Evolutionary conservation across 768 basidiomycete species (phyloP).

Genomic region (Hemileccinum impolitum): DNA sequence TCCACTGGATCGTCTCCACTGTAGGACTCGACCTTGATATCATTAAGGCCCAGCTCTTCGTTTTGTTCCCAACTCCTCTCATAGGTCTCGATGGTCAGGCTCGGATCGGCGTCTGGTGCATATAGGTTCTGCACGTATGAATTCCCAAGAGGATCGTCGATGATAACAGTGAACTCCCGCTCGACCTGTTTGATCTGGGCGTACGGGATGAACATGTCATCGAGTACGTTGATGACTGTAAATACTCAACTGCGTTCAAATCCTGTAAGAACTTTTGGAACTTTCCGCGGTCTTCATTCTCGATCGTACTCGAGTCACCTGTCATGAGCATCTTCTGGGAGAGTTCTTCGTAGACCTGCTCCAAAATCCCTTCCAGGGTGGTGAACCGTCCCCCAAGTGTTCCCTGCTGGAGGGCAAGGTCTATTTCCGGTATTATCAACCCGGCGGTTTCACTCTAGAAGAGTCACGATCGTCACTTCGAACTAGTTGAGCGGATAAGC

Average conservation of each 20-base stretch:
- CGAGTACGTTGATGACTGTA: not conserved
- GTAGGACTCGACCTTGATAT: constrained; percentile 70
- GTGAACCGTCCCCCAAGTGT: constrained; percentile 98
- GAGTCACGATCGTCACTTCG: not conserved
- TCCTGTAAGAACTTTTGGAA: constrained; percentile 76
- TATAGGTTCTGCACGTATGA: constrained; percentile 97
- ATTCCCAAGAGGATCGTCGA: constrained; percentile 95
- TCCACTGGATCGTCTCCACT: constrained; percentile 11
- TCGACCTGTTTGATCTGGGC: constrained; percentile 72
- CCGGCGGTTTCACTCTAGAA: constrained; percentile 89
- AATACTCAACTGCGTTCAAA: constrained; percentile 62
- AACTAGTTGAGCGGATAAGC: not conserved
- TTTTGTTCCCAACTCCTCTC: constrained; percentile 88
- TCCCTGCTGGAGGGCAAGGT: constrained; percentile 85
- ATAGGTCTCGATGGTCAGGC: constrained; percentile 81
- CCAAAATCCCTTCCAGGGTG: constrained; percentile 91
- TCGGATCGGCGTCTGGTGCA: constrained; percentile 95
- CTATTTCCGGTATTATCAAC: constrained; percentile 89
- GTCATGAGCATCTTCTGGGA: constrained; percentile 79
- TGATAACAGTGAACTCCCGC: constrained; percentile 82
- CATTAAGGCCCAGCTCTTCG: constrained; percentile 90
- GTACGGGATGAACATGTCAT: not conserved
- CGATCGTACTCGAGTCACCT: constrained; percentile 55
- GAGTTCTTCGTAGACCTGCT: constrained; percentile 94
- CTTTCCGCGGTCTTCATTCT: constrained; percentile 44